These are phyloP conservation scores for Hygrophoropsis aurantiaca DNA, from an alignment of 768 basidiomycete species.

Conservation along the genomic window DNA sequence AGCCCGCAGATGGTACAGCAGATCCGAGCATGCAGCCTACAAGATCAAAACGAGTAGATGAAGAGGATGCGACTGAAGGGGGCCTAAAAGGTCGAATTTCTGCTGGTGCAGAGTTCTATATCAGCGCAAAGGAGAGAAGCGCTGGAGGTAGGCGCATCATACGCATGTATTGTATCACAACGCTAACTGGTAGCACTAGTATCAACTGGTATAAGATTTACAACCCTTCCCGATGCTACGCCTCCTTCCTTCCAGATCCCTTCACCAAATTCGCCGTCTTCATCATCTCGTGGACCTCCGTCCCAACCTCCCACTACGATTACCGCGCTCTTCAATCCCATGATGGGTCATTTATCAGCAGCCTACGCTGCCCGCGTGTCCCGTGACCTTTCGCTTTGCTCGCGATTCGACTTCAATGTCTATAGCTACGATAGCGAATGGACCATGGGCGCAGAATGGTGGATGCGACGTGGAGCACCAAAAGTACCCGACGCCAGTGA, in stretches of 20 bases:
- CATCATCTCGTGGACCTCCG: constrained; percentile 28
- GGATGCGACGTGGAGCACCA: too few species aligned
- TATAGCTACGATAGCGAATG: constrained; percentile 97
- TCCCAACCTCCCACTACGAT: constrained; percentile 92
- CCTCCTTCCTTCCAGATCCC: constrained; percentile 60
- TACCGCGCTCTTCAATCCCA: constrained; percentile 92
- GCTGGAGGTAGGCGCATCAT: constrained; percentile 84
- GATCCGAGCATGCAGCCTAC: constrained; percentile 20
- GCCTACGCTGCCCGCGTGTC: constrained; percentile 91
- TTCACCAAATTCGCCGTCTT: constrained; percentile 37
- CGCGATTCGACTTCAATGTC: constrained; percentile 93
- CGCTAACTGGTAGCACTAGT: constrained; percentile 43
- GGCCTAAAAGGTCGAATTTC: constrained; percentile 90
- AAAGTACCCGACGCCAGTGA: too few species aligned
- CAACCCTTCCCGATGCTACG: constrained; percentile 82
- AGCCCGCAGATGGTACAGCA: constrained; percentile 31
- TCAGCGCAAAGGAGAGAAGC: constrained; percentile 90
- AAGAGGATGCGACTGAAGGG: constrained; percentile 90
- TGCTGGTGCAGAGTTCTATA: constrained; percentile 90
- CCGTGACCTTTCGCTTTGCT: constrained; percentile 80
- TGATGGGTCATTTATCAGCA: constrained; percentile 90
- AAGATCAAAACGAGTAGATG: constrained; percentile 83
- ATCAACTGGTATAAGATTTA: constrained; percentile 92
- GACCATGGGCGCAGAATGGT: constrained; percentile 96
- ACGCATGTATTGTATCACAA: too few species aligned